phyloP scores from a whole-genome alignment of 352 stramenopile genomes.

The Phytophthora agathidicida region DNA sequence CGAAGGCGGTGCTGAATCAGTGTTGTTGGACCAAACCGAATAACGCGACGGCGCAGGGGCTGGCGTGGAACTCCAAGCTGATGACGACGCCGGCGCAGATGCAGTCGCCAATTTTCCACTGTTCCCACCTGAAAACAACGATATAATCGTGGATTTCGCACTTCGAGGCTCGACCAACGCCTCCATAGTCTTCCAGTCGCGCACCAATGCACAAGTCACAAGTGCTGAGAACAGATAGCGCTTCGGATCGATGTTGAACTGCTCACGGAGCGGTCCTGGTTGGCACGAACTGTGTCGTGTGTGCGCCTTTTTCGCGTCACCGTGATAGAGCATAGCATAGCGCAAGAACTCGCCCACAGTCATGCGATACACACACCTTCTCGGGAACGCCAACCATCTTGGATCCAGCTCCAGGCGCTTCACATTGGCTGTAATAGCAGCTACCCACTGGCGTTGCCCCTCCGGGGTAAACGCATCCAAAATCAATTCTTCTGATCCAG shows the following conservation, averaged over 20 bases:
- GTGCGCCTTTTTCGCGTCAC: constrained; percentile 27
- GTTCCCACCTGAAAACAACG: constrained; percentile 32
- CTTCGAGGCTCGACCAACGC: constrained; percentile 46
- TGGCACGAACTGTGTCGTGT: constrained; percentile 32
- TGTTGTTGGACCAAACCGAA: constrained; percentile 38
- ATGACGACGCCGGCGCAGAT: constrained; percentile 26
- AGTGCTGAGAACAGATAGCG: constrained; percentile 61
- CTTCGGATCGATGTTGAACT: constrained; percentile 57
- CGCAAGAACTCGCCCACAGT: constrained; percentile 60
- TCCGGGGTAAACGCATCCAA: constrained; percentile 65
- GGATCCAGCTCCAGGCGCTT: constrained; percentile 64
- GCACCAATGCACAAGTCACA: constrained; percentile 44
- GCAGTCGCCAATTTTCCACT: constrained; percentile 13
- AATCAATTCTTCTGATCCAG: constrained; percentile 56
- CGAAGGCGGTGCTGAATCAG: constrained; percentile 23
- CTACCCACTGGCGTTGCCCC: constrained; percentile 61
- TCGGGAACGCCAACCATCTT: constrained; percentile 59
- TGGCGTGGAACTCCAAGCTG: constrained; percentile 25
- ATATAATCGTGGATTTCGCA: constrained; percentile 41
- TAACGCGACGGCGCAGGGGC: constrained; percentile 33
- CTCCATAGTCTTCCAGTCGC: constrained; percentile 65
- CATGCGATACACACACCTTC: constrained; percentile 57
- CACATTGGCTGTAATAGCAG: constrained; percentile 69
- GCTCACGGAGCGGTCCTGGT: constrained; percentile 38
- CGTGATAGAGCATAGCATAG: constrained; percentile 74